phyloP scores from a whole-genome alignment of 805 yeast genomes.

The Wickerhamomyces xylosicus region DNA sequence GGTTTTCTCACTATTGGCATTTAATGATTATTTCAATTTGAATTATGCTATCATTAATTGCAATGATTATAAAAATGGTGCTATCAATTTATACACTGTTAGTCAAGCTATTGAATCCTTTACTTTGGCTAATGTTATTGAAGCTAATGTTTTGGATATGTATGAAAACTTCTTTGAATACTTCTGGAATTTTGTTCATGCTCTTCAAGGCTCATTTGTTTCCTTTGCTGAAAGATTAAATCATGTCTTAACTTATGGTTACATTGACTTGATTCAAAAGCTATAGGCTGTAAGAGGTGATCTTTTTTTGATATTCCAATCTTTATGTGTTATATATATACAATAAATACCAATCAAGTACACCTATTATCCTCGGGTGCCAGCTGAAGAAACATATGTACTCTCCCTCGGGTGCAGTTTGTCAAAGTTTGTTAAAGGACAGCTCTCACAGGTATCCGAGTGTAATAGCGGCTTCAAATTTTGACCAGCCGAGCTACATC shows the following conservation, averaged over 20 bases:
- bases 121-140: conserved; percentile 7
- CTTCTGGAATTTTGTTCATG: background rate
- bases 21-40: conserved; percentile 18
- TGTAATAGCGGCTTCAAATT: too few relatives aligned
- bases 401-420: too few relatives aligned
- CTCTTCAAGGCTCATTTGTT: background rate
- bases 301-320: too few relatives aligned
- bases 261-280: background rate
- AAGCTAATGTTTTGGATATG: background rate
- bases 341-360: too few relatives aligned
- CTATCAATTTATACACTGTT: conserved; percentile 15
- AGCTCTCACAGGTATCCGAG: too few relatives aligned
- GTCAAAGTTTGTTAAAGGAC: too few relatives aligned
- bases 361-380: too few relatives aligned
- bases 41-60: conserved; percentile 15
- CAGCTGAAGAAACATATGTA: too few relatives aligned
- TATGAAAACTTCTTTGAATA: background rate
- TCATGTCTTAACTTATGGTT: background rate
- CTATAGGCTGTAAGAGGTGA: too few relatives aligned
- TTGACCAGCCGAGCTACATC: too few relatives aligned
- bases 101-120: conserved; percentile 14
- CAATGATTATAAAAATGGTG: conserved; percentile 20
- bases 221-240: background rate
- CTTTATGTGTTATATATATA: too few relatives aligned
- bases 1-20: conserved; percentile 7